phyloP scores from a whole-genome alignment of 2,329 filamentous ascomycete species.

The Sclerotinia minor region DNA sequence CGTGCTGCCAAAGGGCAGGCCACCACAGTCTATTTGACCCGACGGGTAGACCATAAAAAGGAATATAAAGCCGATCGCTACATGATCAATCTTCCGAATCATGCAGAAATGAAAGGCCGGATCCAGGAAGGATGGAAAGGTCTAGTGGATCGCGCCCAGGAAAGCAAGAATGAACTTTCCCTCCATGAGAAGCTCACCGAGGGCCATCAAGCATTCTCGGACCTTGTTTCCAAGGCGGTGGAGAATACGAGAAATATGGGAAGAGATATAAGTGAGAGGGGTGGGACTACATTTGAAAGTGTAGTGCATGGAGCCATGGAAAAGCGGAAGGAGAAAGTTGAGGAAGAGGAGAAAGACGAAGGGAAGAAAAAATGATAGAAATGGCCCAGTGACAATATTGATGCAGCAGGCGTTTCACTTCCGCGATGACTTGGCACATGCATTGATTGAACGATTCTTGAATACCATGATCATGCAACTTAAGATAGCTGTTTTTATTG shows the following conservation, averaged over 20 bases:
- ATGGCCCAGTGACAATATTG: background rate
- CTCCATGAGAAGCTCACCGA: slow-evolving; percentile 25
- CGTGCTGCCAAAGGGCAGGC: slow-evolving; percentile 48
- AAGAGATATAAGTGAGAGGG: slow-evolving; percentile 18
- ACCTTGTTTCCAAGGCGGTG: slow-evolving; percentile 35
- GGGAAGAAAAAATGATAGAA: background rate
- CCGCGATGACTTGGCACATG: background rate
- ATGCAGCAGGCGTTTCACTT: background rate
- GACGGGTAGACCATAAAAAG: slow-evolving; percentile 49
- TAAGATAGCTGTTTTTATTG: background rate
- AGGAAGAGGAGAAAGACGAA: slow-evolving; percentile 12
- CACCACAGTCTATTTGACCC: slow-evolving; percentile 59
- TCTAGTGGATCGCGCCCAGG: slow-evolving; percentile 39
- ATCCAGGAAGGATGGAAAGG: slow-evolving; percentile 38
- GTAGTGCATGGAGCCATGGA: slow-evolving; percentile 32
- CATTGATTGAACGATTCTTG: background rate
- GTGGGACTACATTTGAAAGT: slow-evolving; percentile 18
- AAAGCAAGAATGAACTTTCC: slow-evolving; percentile 27
- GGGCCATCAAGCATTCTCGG: slow-evolving; percentile 31
- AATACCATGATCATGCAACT: slow-evolving; percentile 11
- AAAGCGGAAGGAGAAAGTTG: slow-evolving; percentile 29
- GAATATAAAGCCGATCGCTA: slow-evolving; percentile 40
- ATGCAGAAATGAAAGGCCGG: slow-evolving; percentile 26
- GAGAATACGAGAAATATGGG: slow-evolving; percentile 31
- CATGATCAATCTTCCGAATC: slow-evolving; percentile 36